Evolutionary conservation across 257 asterid genomes (phyloP), one percentile per base, ranked within the genome.

Genomic region (Ocimum tenuiflorum): DNA sequence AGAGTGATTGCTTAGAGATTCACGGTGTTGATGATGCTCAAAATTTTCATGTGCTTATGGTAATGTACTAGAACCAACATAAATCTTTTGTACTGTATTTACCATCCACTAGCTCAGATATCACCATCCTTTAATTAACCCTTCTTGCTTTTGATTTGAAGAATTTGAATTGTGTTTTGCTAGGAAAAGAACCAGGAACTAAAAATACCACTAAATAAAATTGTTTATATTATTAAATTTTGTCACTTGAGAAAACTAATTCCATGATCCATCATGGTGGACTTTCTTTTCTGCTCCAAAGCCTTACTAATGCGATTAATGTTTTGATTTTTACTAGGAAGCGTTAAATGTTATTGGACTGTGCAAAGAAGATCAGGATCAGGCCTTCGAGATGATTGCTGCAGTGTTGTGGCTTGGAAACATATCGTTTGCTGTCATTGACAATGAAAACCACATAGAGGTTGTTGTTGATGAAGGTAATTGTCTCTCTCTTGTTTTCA

Each of bases 321-420:
- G 42, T 29, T 72, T 76, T 60, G 63, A 31, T 73, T 59, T 75
- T 17, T 61, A 56, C 73, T 77, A 94, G 99, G 96, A 75, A 70
- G 99, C 97, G 53, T 75, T 94, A 31, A 67, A 76, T 71, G 71
- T 81, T 52, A 61, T 83, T 49, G 56, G 79, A 80, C 86, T 94
- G 74, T 77, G 81, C 83, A 76, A 84, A 74, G 92, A 84, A 48
- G 87, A 85, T 49, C 96, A 90, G 75, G 91, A 86, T 71, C 87
- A 78, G 36, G 80, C 73, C 70, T 88, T 94, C 70, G 86, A 79
- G 83, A 82, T 90, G 91, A 83, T 88, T 76, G 89, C 97, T 73
- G 91, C 97, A 31, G 91, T 94, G 62, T 73, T 94, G 73, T 94
- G 99, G 99, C 79, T 94, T 75, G 99, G 99, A 63, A 88, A 94